Percentiles rank a stretch among this genome's conserved stretches.
These are phyloP conservation scores for Salix caprea DNA, from an alignment of 345 rosid species.

Conservation along the genomic window DNA sequence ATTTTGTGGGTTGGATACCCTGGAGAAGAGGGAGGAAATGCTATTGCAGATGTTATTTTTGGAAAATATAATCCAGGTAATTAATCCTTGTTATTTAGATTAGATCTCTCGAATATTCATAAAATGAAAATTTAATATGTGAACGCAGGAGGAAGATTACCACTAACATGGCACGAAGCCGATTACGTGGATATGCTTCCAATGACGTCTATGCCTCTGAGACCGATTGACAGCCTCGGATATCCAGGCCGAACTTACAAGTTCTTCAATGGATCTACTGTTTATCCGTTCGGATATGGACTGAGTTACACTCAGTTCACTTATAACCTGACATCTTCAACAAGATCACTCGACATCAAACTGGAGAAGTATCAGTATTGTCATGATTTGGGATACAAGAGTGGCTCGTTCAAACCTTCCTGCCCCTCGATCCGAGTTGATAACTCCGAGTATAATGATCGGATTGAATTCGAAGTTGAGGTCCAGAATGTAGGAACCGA, in stretches of 20 bases:
- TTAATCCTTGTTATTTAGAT: neutral
- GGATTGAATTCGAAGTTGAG: neutral
- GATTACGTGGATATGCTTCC: slow-evolving; percentile 36
- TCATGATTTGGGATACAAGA: neutral
- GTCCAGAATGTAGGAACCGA: neutral
- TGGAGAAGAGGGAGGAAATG: slow-evolving; percentile 65
- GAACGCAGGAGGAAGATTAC: slow-evolving; percentile 49
- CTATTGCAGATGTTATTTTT: slow-evolving; percentile 60
- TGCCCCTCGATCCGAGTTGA: slow-evolving; percentile 20
- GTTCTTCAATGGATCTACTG: slow-evolving; percentile 47
- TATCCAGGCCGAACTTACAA: slow-evolving; percentile 58
- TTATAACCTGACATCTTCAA: neutral
- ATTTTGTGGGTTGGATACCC: slow-evolving; percentile 74
- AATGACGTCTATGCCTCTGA: slow-evolving; percentile 51
- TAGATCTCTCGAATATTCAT: too few species aligned
- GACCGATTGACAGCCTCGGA: slow-evolving; percentile 37
- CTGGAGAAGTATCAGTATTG: slow-evolving; percentile 24
- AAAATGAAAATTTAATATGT: too few species aligned
- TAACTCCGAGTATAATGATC: neutral
- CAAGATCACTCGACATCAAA: neutral
- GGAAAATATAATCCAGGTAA: slow-evolving; percentile 62
- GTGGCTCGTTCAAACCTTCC: neutral
- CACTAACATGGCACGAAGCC: slow-evolving; percentile 46
- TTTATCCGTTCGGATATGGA: slow-evolving; percentile 54
- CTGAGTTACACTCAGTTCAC: slow-evolving; percentile 43